phyloP scores from a whole-genome alignment of 169 alveolate species.

The Cryptosporidium felis region DNA sequence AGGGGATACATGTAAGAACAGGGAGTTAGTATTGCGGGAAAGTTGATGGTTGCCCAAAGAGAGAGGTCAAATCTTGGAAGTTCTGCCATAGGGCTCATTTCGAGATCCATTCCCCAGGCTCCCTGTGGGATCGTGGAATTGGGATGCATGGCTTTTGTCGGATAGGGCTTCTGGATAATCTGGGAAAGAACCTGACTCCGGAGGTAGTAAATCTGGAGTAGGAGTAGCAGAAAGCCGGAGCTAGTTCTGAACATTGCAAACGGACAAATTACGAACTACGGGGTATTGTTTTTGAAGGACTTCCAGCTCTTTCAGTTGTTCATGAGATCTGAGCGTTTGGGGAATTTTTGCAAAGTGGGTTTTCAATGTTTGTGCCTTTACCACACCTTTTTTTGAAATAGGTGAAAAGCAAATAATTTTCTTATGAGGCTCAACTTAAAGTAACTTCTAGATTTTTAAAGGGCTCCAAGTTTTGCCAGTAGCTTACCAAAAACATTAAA shows the following conservation, averaged over 20 bases:
- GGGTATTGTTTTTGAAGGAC: background rate
- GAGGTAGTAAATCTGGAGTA: no score
- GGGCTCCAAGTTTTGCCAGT: no score
- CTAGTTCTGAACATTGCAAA: no score
- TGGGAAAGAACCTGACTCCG: constrained; percentile 8
- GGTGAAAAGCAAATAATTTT: no score
- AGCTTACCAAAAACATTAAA: no score
- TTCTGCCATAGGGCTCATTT: background rate
- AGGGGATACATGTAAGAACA: constrained; percentile 69
- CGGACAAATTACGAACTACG: no score
- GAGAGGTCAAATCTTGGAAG: constrained; percentile 65
- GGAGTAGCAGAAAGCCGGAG: no score
- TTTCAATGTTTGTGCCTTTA: background rate
- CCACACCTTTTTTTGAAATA: constrained; percentile 9
- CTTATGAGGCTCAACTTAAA: no score
- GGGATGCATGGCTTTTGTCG: background rate
- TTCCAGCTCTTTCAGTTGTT: background rate
- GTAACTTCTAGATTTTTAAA: no score
- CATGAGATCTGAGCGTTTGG: background rate
- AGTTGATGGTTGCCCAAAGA: constrained; percentile 53
- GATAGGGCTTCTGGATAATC: constrained; percentile 7
- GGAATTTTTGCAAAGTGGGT: constrained; percentile 41
- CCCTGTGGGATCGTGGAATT: constrained; percentile 47
- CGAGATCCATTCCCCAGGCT: constrained; percentile 70
- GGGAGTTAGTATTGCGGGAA: constrained; percentile 58